Evolutionary conservation across 371 early-diverging fungal genomes (phyloP).

Genomic region (Aphelidium insulamus): DNA sequence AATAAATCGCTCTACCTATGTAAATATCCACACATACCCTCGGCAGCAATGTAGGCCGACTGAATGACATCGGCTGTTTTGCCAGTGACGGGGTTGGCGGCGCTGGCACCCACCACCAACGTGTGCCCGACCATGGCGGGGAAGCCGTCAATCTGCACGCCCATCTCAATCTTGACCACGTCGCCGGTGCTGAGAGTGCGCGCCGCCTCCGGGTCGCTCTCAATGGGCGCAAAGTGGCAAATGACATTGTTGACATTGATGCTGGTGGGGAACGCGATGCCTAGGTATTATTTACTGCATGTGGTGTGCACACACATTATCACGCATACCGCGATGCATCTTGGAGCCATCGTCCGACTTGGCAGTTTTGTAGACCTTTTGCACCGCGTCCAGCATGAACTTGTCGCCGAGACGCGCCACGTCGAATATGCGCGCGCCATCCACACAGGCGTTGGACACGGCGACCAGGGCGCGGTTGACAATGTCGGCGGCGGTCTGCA

Average conservation of each 20-base stretch:
- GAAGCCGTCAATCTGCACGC: constrained; percentile 81
- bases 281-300: too few relatives aligned
- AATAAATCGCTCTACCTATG: too few relatives aligned
- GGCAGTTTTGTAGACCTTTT: too few relatives aligned
- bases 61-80: constrained; percentile 65
- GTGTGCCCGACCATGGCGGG: constrained; percentile 69
- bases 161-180: constrained; percentile 74
- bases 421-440: too few relatives aligned
- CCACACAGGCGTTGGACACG: too few relatives aligned
- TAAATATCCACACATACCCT: constrained; percentile 34
- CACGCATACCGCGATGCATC: too few relatives aligned
- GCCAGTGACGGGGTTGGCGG: constrained; percentile 46
- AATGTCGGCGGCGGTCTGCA: too few relatives aligned
- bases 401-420: too few relatives aligned
- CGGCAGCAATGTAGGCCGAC: constrained; percentile 59
- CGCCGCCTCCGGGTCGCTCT: constrained; percentile 18
- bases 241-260: constrained; percentile 55
- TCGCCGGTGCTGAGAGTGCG: constrained; percentile 42
- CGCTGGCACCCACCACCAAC: constrained; percentile 36
- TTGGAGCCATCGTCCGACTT: too few relatives aligned
- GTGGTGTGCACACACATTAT: too few relatives aligned
- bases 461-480: too few relatives aligned
- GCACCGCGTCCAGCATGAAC: too few relatives aligned
- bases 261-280: constrained; percentile 66
- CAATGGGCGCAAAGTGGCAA: constrained; percentile 47